Evolutionary conservation across 1,139 yeast genomes (phyloP).

Genomic region (Barnettozyma hawaiiensis): DNA sequence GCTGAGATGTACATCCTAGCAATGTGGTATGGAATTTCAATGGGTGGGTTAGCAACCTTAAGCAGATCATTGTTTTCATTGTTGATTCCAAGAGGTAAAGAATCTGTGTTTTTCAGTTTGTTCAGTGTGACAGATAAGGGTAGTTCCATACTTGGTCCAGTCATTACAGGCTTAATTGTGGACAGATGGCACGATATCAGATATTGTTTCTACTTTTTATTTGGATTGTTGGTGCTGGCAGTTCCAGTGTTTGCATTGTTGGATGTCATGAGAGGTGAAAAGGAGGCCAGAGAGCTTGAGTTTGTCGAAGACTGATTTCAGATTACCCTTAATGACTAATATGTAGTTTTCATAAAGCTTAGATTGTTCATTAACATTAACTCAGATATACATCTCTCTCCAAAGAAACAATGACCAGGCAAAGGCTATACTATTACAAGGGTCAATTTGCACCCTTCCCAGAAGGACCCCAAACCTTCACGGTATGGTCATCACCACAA

Average conservation of each 20-base stretch:
- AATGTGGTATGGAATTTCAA: slow-evolving; percentile 62
- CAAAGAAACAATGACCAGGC: too few relatives aligned
- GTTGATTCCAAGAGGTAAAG: slow-evolving; percentile 64
- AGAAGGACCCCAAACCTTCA: slow-evolving; percentile 58
- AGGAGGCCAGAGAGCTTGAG: slow-evolving; percentile 38
- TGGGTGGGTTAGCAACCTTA: slow-evolving; percentile 63
- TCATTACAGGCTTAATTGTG: slow-evolving; percentile 57
- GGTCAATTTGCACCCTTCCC: neutral
- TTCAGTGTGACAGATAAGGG: slow-evolving; percentile 73
- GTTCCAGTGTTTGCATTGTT: slow-evolving; percentile 45
- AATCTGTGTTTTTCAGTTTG: slow-evolving; percentile 62
- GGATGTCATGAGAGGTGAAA: slow-evolving; percentile 52
- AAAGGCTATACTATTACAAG: too few relatives aligned
- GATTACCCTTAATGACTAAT: neutral
- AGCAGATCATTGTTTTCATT: slow-evolving; percentile 59
- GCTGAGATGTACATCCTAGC: slow-evolving; percentile 62
- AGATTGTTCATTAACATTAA: neutral
- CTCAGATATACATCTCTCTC: neutral
- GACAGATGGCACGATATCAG: slow-evolving; percentile 65
- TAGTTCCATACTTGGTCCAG: slow-evolving; percentile 63
- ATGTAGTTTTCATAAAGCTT: neutral
- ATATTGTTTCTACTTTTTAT: slow-evolving; percentile 57
- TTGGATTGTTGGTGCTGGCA: slow-evolving; percentile 44
- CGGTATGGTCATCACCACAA: slow-evolving; percentile 75
- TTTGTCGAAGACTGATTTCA: neutral